Evolutionary conservation across 305 asterid species (phyloP), one percentile per base, ranked within the genome.

Genomic region (Fraxinus albicans): DNA sequence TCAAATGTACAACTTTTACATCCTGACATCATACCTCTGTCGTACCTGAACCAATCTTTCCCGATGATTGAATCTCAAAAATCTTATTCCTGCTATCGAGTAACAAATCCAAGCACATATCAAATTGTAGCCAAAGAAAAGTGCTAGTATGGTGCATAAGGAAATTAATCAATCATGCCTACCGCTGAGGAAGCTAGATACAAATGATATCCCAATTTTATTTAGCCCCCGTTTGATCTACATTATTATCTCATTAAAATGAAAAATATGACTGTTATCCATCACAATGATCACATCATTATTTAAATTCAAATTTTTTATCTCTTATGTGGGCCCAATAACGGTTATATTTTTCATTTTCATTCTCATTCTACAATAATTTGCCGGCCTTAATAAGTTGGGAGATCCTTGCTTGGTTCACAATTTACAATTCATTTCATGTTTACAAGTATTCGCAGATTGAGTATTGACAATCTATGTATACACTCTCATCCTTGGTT

Each of bases 21-120:
- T 31, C 38, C 33, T 2, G 35, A 44, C 53, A 84, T 23, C 90
- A 67, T 89, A 94, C 98, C 98, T 95, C 98, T 34, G 93, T 86
- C 36, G 77, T 83, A 77, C 98, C 98, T 77, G 95, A 84, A 87
- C 88, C 91, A 81, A 92, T 85, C 89, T 85, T 93, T 80, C 97
- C 96, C 47, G 96, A 86, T 84, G 92, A 88, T 76, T 73, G 90
- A 55, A 95, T 81, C 81, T 88, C 89, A 47, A 93, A 86, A 77
- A 84, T 89, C 86, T 84, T 90, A 76, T 90, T 91, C 91, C 98
- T 94, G 88, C 79, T 60, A 83, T 73, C 44, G 25, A 35, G 69
- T 58, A 42, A 79, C 27, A 67, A 80, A 87, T 29, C 47, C 44
- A 67, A 44, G 8, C 50, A 36, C 42, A 50, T 38, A 67, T 31